Base-by-base conservation (phyloP, 2,329 filamentous ascomycete genomes). In the Monosporascus sp. region DNA sequence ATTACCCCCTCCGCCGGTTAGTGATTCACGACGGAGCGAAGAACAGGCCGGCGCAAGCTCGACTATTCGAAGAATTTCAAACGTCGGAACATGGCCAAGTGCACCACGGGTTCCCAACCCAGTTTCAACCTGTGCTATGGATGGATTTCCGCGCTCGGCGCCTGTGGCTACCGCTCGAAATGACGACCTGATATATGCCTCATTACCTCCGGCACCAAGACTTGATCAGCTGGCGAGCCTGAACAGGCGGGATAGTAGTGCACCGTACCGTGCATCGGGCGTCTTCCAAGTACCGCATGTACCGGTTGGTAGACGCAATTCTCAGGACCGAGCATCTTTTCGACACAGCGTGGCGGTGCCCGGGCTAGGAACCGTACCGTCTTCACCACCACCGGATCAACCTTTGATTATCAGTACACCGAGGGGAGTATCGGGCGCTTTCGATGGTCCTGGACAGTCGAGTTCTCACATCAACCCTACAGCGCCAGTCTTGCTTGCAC, bases 371-470 rank as follows among this genome's bases (percentile, higher is more conserved):
- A 14, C 24, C 11, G 11, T 61, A 53, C 58, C 54, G 49, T 59
- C 61, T 52, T 54, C 63, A 14, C 55, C 65, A 17, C 63, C 63
- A 5, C 70, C 78, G 26, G 79, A 83, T 38, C 76, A 78, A 51
- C 80, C 81, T 4, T 71, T 84, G 26, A 84, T 84, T 51, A 83
- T 85, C 64, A 84, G 81, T 65, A 84, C 81, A 3, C 81, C 81
- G 1, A 74, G 69, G 9, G 81, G 81, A 17, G 73, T 84, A 8
- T 70, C 74, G 0, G 81, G 81, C 3, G 78, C 76, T 1, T 81
- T 76, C 57, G 80, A 84, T 53, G 61, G 69, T 2, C 75, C 77
- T 2, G 62, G 61, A 6, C 68, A 68, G 11, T 67, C 64, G 31
- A 62, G 62, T 19, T 68, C 68, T n/a, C 61, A 64, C 16, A 65